Base-by-base conservation (phyloP, 2,329 filamentous ascomycete genomes). In the Paradendryphiella salina region DNA sequence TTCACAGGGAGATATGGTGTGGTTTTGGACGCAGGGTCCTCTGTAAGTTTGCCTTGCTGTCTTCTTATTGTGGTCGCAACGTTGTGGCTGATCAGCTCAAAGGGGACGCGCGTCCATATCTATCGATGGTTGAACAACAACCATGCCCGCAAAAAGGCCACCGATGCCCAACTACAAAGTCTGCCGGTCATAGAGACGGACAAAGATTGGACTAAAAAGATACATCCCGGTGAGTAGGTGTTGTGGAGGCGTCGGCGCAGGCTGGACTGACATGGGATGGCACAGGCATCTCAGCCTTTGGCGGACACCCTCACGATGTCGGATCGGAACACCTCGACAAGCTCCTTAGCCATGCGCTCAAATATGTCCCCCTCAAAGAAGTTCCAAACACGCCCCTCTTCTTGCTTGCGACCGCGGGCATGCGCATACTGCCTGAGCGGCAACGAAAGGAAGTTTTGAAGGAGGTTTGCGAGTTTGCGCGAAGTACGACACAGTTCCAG, bases 21-120 rank as follows among this genome's bases (percentile, higher is more conserved):
- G 66, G 92, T 99, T 71, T 84, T 99, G 69, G 94, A 99, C 82
- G 94, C 94, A 72, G 94, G 94, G 64, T 97, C 94, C 74, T 97
- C 94, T 67, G 82, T 83, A 75, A 59, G 78, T 73, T n/a, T 29
- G 20, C 26, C 6, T 35, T 5, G 26, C 32, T 23, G 28, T 11
- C 11, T 31, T 14, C 6, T n/a, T 35, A 18, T 17, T 18, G 7
- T 18, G 6, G 36, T 40, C n/a, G 44, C 41, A 50, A 7, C 36
- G 36, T 38, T 31, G 39, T 48, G 39, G 52, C 59, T 69, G 39
- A 70, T 61, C 23, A 46, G 41, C 21, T 10, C 50, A 46, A 53
- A 82, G 74, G 93, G 94, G 72, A 97, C 93, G 66, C 88, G 94
- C 71, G 82, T 96, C 57, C 90, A 99, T 74, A 85, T 99, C 50